Evolutionary conservation across 495 filamentous ascomycete species (phyloP), one percentile per base, ranked within the genome.

Genomic region (Rostrohypoxylon terebratum): DNA sequence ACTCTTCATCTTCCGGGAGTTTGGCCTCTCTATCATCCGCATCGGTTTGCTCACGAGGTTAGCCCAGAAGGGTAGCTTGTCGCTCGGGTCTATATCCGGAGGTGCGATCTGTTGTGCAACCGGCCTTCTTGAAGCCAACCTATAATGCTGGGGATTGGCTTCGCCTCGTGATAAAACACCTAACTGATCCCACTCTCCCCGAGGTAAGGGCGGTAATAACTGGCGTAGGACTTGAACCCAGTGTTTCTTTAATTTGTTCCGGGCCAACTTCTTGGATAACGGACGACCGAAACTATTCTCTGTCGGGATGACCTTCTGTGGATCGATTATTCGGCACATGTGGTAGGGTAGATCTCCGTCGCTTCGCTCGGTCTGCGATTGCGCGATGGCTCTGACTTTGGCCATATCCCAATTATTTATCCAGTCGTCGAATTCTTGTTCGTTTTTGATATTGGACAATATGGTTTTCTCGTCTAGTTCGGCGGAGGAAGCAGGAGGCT

Each of bases 201-300:
- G 68, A 0, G 91, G 89, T 0, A 98, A 70, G 1, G 96, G 96
- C 6, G 94, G 92, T n/a, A 92, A 77, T 4, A 93, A 72, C 48
- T 83, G 84, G 0, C 81, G 75, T 18, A 92, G 81, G 44, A 88
- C 78, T 0, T 69, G 38, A 0, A 80, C 83, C 81, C 92, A 94
- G 83, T 88, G 90, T 61, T 83, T 83, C 59, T 81, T 84, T 9
- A 86, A 79, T 55, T 91, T 88, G 59, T 91, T 92, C 45, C 81
- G 78, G 38, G 77, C 77, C 1, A 91, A 85, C 57, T 78, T 84
- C 13, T 78, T 60, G 0, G 88, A 73, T 47, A 92, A 75, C 0
- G 87, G 86, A 4, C 83, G 81, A 1, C 86, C 87, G 89, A 92
- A 97, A 21, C 79, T 83, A 72, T 92, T 92, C 54, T 80, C 77